Conservation (phyloP, 2,329 filamentous ascomycete species). For the Colletotrichum plurivorum region DNA sequence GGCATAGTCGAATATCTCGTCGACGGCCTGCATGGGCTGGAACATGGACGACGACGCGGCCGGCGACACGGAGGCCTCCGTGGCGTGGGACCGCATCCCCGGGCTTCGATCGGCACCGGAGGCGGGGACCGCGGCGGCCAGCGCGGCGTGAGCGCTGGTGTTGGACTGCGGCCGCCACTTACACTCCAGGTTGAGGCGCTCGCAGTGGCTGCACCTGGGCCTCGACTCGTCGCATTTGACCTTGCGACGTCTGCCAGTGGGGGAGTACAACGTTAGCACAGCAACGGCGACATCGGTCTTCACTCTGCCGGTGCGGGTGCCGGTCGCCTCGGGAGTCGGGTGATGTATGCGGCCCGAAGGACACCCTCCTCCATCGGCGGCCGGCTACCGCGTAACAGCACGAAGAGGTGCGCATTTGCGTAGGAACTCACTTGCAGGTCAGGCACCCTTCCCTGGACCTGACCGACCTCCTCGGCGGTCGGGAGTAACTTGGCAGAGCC, state of each 20-base stretch:
- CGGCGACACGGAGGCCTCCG: slow-evolving; percentile 46
- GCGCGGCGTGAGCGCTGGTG: slow-evolving; percentile 37
- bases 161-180: slow-evolving; percentile 58
- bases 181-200: slow-evolving; percentile 66
- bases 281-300: background rate
- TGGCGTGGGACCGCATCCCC: slow-evolving; percentile 44
- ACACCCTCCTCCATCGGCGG: background rate
- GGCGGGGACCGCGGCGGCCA: slow-evolving; percentile 43
- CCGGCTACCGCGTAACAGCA: background rate
- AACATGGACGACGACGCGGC: slow-evolving; percentile 42
- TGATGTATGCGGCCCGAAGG: background rate
- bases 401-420: background rate
- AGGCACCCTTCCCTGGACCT: slow-evolving; percentile 59
- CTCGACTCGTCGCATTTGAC: slow-evolving; percentile 69
- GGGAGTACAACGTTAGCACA: slow-evolving; percentile 15
- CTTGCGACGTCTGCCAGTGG: slow-evolving; percentile 60
- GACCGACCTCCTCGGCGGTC: slow-evolving; percentile 32
- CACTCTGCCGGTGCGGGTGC: background rate
- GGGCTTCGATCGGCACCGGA: slow-evolving; percentile 42
- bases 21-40: slow-evolving; percentile 51
- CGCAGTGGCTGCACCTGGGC: slow-evolving; percentile 67
- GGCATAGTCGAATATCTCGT: slow-evolving; percentile 62
- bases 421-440: slow-evolving; percentile 58
- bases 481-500: slow-evolving; percentile 32
- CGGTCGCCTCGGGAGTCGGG: slow-evolving; percentile 17